A percentile compares a stretch with the other conserved stretches of the same genome.
Evolutionary conservation across 768 basidiomycete species (phyloP).

Genomic region (Auricularia auricula-judae): DNA sequence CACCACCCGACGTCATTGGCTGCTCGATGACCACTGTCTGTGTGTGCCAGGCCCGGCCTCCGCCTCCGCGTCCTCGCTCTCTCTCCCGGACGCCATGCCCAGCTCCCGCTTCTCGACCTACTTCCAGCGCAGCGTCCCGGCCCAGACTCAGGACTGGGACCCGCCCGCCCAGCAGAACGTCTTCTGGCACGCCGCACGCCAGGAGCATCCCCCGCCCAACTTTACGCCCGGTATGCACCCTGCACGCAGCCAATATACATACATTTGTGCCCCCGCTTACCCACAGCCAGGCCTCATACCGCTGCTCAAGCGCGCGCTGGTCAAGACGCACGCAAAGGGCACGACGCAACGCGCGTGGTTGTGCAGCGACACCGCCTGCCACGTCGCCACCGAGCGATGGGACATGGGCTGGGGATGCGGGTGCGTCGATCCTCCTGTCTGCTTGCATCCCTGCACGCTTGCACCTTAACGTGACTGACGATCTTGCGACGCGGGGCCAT

Average conservation of each 20-base stretch:
- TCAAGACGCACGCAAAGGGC: constrained; percentile 39
- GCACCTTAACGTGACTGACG: background rate
- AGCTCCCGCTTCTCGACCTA: background rate
- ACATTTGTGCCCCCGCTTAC: no score
- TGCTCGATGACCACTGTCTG: constrained; percentile 12
- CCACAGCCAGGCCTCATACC: constrained; percentile 46
- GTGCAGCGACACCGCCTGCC: constrained; percentile 51
- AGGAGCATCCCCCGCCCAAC: constrained; percentile 36
- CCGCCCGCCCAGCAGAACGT: constrained; percentile 23
- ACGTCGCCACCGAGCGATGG: constrained; percentile 46
- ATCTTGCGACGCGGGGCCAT: background rate
- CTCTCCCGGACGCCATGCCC: background rate
- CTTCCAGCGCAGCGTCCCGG: constrained; percentile 1
- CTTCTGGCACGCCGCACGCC: constrained; percentile 54
- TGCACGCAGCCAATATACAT: background rate
- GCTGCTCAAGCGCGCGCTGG: constrained; percentile 45
- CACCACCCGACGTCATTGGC: constrained; percentile 5
- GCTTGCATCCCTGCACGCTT: background rate
- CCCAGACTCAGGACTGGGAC: background rate
- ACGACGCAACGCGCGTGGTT: constrained; percentile 45
- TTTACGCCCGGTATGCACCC: constrained; percentile 46
- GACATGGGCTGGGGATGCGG: constrained; percentile 68
- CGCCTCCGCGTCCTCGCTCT: background rate
- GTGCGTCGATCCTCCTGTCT: constrained; percentile 24
- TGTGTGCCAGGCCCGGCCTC: background rate